Percentiles rank a stretch among this genome's conserved stretches.
Conservation (phyloP, 2,329 filamentous ascomycete species). For the Sarocladium oryzae region DNA sequence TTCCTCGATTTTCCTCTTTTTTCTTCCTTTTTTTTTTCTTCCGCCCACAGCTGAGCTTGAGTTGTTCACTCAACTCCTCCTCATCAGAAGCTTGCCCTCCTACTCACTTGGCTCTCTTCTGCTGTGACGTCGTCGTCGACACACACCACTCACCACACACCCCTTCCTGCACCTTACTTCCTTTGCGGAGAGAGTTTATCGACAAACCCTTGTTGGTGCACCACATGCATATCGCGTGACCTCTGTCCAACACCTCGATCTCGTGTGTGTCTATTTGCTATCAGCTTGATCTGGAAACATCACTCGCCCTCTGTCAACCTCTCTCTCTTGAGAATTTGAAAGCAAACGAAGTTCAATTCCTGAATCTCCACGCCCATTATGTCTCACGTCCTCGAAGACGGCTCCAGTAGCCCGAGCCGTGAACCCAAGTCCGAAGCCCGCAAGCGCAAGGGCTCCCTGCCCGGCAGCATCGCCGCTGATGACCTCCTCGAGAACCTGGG, state of each 20-base stretch:
- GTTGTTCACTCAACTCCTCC: conserved; percentile 3
- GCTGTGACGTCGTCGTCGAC: neutral
- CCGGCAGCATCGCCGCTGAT: conserved; percentile 44
- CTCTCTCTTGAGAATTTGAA: neutral
- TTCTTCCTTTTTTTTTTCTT: conserved; percentile 4
- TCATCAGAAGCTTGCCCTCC: neutral
- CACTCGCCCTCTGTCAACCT: neutral
- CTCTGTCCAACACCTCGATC: no score
- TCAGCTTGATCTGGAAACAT: no score
- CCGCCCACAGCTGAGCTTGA: neutral
- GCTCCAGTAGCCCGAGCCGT: conserved; percentile 13
- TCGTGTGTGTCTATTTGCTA: no score
- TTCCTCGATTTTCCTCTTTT: neutral
- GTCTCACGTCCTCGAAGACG: conserved; percentile 5
- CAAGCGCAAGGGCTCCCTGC: conserved; percentile 16
- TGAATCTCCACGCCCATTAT: no score
- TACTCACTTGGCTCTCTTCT: neutral
- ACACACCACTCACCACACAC: no score
- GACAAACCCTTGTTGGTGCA: neutral
- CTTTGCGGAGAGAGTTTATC: no score
- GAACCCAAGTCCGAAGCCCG: conserved; percentile 22
- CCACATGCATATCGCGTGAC: conserved; percentile 5
- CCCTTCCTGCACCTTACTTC: no score
- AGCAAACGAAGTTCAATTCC: no score
- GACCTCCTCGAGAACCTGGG: conserved; percentile 57